phyloP scores from a whole-genome alignment of 129 eudicot species.

The sunflower (Helianthus annuus) region HanXRQr2.0-SUNRISE NC_035437.2:9537386-9537885 shows the following conservation, averaged over 20 bases:
- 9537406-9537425: conserved; percentile 94
- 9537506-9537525: conserved; percentile 39
- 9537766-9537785: conserved; percentile 41
- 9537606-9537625: conserved; percentile 18
- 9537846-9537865: conserved; percentile 37
- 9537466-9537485: conserved; percentile 35
- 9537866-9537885: conserved; percentile 49
- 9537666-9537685: background rate
- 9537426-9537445: conserved; percentile 84
- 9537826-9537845: conserved; percentile 26
- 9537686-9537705: background rate
- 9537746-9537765: conserved; percentile 30
- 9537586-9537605: conserved; percentile 46
- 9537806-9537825: conserved; percentile 39
- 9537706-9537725: conserved; percentile 6
- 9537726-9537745: conserved; percentile 10
- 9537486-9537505: conserved; percentile 14
- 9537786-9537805: conserved; percentile 56
- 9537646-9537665: conserved; percentile 50
- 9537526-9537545: background rate
- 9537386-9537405: conserved; percentile 52
- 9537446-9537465: conserved; percentile 67
- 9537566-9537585: conserved; percentile 2
- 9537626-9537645: conserved; percentile 26
- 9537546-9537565: background rate